Evolutionary conservation across 352 stramenopile species (phyloP).

Genomic region (Heterotrichella gracilis): DNA sequence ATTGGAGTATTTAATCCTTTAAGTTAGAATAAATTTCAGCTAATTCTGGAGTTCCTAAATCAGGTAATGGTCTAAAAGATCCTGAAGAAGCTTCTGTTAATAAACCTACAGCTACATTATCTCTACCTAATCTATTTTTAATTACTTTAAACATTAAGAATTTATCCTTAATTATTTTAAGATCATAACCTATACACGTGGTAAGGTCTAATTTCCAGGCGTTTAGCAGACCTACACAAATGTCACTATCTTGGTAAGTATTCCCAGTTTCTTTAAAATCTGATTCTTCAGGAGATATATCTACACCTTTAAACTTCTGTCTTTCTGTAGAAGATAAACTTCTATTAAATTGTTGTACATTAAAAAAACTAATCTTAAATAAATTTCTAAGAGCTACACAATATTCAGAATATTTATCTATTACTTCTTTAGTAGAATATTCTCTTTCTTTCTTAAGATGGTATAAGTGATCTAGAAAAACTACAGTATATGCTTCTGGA

Average conservation of each 20-base stretch:
- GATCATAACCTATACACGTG: not conserved
- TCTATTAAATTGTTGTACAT: constrained; percentile 12
- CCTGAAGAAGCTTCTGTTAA: not conserved
- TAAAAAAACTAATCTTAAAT: constrained; percentile 5
- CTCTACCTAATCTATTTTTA: constrained; percentile 11
- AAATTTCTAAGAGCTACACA: constrained; percentile 9
- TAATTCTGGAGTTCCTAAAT: too few relatives aligned
- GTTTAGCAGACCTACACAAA: not conserved
- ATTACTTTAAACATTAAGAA: constrained; percentile 10
- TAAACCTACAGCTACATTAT: constrained; percentile 11
- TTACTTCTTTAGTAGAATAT: not conserved
- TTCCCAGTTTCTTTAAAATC: constrained; percentile 10
- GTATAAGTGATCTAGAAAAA: constrained; percentile 7
- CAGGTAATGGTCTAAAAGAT: constrained; percentile 9
- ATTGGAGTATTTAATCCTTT: too few relatives aligned
- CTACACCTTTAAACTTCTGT: constrained; percentile 8
- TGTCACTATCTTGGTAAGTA: not conserved
- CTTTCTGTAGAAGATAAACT: constrained; percentile 9
- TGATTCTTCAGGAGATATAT: constrained; percentile 12
- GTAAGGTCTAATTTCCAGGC: not conserved
- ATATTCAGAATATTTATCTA: constrained; percentile 12
- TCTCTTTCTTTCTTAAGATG: not conserved
- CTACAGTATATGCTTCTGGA: constrained; percentile 7
- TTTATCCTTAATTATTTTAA: constrained; percentile 11
- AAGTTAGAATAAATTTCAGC: too few relatives aligned